A percentile compares a stretch with the other conserved stretches of the same genome.
phyloP scores from a whole-genome alignment of 1,284 basidiomycete species.

The Ceratobasidium papillatum region DNA sequence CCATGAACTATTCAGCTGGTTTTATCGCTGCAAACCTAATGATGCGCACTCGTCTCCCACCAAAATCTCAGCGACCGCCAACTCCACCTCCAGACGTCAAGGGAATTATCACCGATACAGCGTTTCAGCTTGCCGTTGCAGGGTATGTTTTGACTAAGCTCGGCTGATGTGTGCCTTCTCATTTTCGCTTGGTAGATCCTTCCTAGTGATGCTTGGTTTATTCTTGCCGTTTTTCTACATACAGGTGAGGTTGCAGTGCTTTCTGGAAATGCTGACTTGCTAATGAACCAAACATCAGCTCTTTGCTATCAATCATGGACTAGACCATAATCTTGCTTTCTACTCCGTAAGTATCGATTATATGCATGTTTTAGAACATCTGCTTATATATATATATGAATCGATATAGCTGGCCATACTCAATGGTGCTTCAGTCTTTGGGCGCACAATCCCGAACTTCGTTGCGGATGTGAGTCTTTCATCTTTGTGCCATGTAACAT shows the following conservation, averaged over 20 bases:
- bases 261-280: not conserved
- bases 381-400: not conserved
- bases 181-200: slow-evolving; percentile 6
- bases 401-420: slow-evolving; percentile 34
- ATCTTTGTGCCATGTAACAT: not conserved
- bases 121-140: slow-evolving; percentile 17
- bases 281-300: not conserved
- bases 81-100: slow-evolving; percentile 26
- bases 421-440: slow-evolving; percentile 40
- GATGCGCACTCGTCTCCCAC: slow-evolving; percentile 41
- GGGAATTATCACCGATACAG: slow-evolving; percentile 32
- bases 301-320: slow-evolving; percentile 28
- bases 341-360: slow-evolving; percentile 32
- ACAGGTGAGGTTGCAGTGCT: not conserved
- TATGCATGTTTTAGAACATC: not conserved
- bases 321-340: slow-evolving; percentile 31
- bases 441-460: slow-evolving; percentile 37
- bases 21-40: slow-evolving; percentile 37
- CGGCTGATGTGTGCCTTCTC: not conserved
- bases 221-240: slow-evolving; percentile 39
- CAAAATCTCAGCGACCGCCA: slow-evolving; percentile 21
- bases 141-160: slow-evolving; percentile 5
- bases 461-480: slow-evolving; percentile 7
- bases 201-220: slow-evolving; percentile 33
- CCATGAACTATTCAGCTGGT: not conserved